Base-by-base conservation (phyloP, 2,329 filamentous ascomycete species). In the Pyrenochaeta sp. region DNA sequence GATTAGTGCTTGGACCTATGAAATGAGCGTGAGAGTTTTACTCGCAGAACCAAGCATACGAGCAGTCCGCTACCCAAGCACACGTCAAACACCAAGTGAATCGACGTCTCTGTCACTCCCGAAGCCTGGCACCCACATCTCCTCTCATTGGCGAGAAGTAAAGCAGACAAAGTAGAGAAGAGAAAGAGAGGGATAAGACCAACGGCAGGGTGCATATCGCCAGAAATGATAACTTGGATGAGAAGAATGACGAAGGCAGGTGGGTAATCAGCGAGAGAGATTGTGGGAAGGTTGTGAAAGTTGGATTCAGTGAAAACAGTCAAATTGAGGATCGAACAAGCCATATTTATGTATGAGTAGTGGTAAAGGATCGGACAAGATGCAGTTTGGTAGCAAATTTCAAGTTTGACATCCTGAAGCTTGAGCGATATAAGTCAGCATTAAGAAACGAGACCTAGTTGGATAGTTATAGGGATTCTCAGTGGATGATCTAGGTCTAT, bases 171-270 rank as follows among this genome's bases (percentile, higher is more conserved):
- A 0, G 56, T 51, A 1, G 69, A 47, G 1, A 68, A 72, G 49
- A 67, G 60, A 50, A 68, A 68, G 4, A 73, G 58, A 0, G 70
- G 70, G 0, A 73, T 29, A 23, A 73, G 57, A 5, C 64, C 63
- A 39, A 72, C 69, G 9, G 69, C 66, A 2, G 70, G 70, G 27
- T 71, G 68, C 1, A 69, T 67, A 10, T 50, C 17, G 1, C 37
- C 4, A 2, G 62, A 55, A 3, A 42, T n/a, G 17, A 72, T 60
- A 37, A 68, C 68, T 17, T 63, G 53, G 35, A 71, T 63, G 18
- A 72, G 58, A 1, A 73, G 60, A 11, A 73, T 39, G 41, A 68
- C 7, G 37, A 73, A 72, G 2, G 55, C 67, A 0, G 67, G 68
- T 1, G 59, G 51, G 47, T 71, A 71, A 14, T 54, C 58, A 4